phyloP scores from a whole-genome alignment of 2,329 filamentous ascomycete genomes.

The Xylariaceae sp. region DNA sequence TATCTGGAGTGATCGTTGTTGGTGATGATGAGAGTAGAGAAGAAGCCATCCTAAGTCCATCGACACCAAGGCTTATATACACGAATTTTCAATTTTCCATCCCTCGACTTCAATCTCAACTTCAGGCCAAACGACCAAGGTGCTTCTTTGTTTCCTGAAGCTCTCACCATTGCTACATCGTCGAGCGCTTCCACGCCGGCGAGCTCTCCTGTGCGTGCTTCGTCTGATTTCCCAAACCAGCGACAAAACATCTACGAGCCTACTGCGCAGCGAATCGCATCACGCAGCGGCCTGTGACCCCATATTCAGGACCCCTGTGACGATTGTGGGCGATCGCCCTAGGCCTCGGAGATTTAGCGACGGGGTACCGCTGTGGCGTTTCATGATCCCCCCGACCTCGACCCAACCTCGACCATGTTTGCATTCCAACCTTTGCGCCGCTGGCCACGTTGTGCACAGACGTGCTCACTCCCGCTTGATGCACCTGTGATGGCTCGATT shows the following conservation, averaged over 20 bases:
- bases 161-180: not conserved
- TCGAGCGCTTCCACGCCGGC: not conserved
- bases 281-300: not conserved
- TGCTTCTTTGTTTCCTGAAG: too few species aligned
- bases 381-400: not conserved
- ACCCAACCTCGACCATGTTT: too few species aligned
- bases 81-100: not conserved
- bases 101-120: not conserved
- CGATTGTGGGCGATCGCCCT: too few species aligned
- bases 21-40: conserved; percentile 9
- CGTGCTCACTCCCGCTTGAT: too few species aligned
- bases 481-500: too few species aligned
- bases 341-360: not conserved
- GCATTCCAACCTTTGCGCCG: too few species aligned
- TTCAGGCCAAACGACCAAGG: too few species aligned
- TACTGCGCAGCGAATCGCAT: conserved; percentile 17
- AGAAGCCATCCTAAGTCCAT: conserved; percentile 1
- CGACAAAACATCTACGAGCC: conserved; percentile 10
- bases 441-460: too few species aligned
- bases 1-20: conserved; percentile 4
- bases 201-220: not conserved
- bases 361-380: not conserved
- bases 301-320: not conserved
- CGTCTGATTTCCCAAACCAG: conserved; percentile 17
- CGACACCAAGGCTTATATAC: conserved; percentile 13